Evolutionary conservation across 2,329 filamentous ascomycete genomes (phyloP).

Genomic region (Aspergillus eucalypticola): DNA sequence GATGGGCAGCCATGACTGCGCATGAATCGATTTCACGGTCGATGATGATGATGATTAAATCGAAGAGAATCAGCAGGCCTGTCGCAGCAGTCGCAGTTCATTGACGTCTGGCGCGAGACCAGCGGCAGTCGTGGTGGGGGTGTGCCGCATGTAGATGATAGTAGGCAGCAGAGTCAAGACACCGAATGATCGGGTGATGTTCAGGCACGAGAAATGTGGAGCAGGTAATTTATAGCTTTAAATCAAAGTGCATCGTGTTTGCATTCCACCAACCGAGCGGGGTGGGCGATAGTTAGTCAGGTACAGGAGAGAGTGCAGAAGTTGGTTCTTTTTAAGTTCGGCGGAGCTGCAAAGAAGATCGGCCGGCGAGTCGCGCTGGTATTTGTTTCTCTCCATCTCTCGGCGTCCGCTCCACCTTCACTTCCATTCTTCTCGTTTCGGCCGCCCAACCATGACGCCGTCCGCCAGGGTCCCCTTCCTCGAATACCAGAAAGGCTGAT

Average conservation of each 20-base stretch:
- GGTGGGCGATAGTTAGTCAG: background rate
- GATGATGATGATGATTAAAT: background rate
- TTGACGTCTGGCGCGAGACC: constrained; percentile 20
- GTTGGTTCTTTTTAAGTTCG: background rate
- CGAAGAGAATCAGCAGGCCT: background rate
- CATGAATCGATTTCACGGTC: background rate
- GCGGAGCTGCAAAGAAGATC: background rate
- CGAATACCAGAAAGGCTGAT: background rate
- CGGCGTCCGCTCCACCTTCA: background rate
- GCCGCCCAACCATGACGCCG: background rate
- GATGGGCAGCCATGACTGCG: constrained; percentile 28
- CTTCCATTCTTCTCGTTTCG: background rate
- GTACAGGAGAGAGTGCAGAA: background rate
- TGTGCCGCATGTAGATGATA: constrained; percentile 24
- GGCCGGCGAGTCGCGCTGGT: background rate
- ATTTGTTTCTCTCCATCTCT: background rate
- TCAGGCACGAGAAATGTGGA: background rate
- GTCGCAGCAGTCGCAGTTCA: constrained; percentile 10
- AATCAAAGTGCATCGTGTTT: background rate
- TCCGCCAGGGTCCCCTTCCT: background rate
- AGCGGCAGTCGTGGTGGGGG: constrained; percentile 15
- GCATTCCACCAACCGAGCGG: background rate
- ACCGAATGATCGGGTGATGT: background rate
- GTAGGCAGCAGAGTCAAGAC: constrained; percentile 12
- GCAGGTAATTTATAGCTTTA: background rate